phyloP scores from a whole-genome alignment of 1,139 yeast genomes.

The Wickerhamomyces sp. region DNA sequence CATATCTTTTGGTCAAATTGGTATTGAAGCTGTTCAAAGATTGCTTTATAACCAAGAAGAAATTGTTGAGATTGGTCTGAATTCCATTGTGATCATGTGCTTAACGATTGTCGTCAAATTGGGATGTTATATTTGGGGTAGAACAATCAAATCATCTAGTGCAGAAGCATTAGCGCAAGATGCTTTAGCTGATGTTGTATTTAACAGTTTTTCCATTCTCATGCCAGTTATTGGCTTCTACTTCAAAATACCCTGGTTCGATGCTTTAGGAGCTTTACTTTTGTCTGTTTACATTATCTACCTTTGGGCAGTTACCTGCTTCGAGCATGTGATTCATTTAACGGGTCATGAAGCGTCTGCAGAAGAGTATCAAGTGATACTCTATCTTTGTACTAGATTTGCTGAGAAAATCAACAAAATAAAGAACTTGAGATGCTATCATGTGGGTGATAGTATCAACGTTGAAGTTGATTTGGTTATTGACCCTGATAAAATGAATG shows the following conservation, averaged over 20 bases:
- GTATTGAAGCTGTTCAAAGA: slow-evolving; percentile 50
- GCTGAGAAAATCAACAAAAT: slow-evolving; percentile 63
- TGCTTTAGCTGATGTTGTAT: slow-evolving; percentile 72
- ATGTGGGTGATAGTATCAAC: slow-evolving; percentile 71
- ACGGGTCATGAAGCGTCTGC: slow-evolving; percentile 71
- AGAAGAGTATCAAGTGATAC: slow-evolving; percentile 58
- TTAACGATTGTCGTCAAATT: slow-evolving; percentile 58
- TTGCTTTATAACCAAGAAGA: slow-evolving; percentile 28
- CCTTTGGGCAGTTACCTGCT: slow-evolving; percentile 61
- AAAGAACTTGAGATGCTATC: slow-evolving; percentile 68
- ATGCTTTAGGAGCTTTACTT: slow-evolving; percentile 66
- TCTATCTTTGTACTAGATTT: slow-evolving; percentile 65
- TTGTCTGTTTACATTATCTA: slow-evolving; percentile 59
- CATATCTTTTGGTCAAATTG: slow-evolving; percentile 69
- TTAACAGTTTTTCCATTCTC: slow-evolving; percentile 62
- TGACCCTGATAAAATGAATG: slow-evolving; percentile 41
- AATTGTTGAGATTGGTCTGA: slow-evolving; percentile 46
- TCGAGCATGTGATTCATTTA: slow-evolving; percentile 68
- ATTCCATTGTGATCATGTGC: slow-evolving; percentile 59
- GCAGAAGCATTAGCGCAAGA: slow-evolving; percentile 81
- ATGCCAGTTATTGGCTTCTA: slow-evolving; percentile 62
- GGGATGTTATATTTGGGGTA: slow-evolving; percentile 63
- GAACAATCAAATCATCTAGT: slow-evolving; percentile 57
- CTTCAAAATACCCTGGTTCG: slow-evolving; percentile 62
- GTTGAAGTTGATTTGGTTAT: slow-evolving; percentile 75